These are phyloP conservation scores for Kwoniella sp. DNA, from an alignment of 768 basidiomycete genomes.

Conservation along the genomic window DNA sequence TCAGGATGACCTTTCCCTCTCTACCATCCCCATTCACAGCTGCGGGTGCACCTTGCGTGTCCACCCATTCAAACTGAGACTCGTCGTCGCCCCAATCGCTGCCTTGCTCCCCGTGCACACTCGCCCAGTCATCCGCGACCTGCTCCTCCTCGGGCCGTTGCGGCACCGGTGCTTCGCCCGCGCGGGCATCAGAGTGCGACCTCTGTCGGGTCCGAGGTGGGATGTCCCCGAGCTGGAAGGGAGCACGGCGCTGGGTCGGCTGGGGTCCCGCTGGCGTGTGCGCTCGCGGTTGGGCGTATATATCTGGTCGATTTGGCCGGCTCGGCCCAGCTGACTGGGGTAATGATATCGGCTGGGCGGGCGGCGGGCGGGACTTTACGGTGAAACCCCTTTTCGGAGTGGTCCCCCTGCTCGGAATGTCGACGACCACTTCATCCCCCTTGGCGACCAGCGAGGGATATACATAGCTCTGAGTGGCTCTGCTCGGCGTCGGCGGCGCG, in stretches of 20 bases:
- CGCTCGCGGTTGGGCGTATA: background rate
- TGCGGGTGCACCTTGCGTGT: conserved; percentile 29
- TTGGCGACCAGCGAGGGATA: no score
- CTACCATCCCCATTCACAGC: conserved; percentile 32
- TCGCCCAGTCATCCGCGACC: conserved; percentile 10
- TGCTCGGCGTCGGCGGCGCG: no score
- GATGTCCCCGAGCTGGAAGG: conserved; percentile 4
- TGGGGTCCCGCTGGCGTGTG: background rate
- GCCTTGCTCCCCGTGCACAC: conserved; percentile 42
- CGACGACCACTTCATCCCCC: no score
- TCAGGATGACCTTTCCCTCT: conserved; percentile 1
- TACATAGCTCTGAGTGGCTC: no score
- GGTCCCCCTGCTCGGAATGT: no score
- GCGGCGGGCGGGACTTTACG: no score
- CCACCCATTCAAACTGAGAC: conserved; percentile 42
- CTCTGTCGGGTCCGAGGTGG: background rate
- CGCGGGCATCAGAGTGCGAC: conserved; percentile 5
- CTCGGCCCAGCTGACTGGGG: no score
- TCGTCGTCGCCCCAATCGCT: conserved; percentile 46
- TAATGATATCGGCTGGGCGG: no score
- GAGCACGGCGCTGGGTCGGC: background rate
- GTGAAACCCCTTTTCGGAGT: conserved; percentile 18
- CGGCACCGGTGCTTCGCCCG: conserved; percentile 1
- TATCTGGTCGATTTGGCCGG: background rate
- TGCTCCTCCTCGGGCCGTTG: conserved; percentile 10